phyloP scores from a whole-genome alignment of 441 rosid genomes.

The Omphalea diandra region DNA sequence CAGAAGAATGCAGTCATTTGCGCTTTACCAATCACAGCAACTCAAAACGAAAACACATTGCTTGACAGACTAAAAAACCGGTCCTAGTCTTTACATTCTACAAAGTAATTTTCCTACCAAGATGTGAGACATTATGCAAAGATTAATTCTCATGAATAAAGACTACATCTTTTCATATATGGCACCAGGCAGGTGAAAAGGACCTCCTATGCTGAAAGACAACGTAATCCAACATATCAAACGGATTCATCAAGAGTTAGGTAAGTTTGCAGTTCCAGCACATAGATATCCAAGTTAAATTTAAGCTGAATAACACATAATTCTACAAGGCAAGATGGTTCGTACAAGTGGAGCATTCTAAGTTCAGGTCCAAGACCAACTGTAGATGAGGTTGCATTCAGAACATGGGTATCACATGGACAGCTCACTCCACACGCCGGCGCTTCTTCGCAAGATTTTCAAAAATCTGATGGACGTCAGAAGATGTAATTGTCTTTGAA shows the following conservation, averaged over 20 bases:
- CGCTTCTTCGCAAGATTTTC: constrained; percentile 91
- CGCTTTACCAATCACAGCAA: too few species aligned
- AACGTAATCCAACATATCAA: neutral
- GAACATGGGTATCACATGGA: neutral
- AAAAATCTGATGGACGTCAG: constrained; percentile 77
- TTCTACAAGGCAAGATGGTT: neutral
- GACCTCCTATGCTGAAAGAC: neutral
- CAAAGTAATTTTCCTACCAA: too few species aligned
- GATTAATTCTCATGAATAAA: too few species aligned
- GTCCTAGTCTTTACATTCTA: too few species aligned
- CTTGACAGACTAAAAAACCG: too few species aligned
- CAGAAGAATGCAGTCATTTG: too few species aligned
- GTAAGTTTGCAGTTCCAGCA: neutral
- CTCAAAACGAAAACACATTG: too few species aligned
- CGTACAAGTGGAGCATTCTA: neutral
- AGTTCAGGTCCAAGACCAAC: constrained; percentile 20
- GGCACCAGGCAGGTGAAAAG: neutral
- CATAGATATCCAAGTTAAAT: neutral
- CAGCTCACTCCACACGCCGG: constrained; percentile 44
- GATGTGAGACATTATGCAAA: too few species aligned
- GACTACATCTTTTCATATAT: too few species aligned
- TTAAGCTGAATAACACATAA: neutral
- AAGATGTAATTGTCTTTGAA: constrained; percentile 75
- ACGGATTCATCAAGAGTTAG: neutral
- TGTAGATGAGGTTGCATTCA: constrained; percentile 7